These are phyloP conservation scores for Phanerochaete sordida DNA, from an alignment of 768 basidiomycete species.

Conservation along the genomic window DNA sequence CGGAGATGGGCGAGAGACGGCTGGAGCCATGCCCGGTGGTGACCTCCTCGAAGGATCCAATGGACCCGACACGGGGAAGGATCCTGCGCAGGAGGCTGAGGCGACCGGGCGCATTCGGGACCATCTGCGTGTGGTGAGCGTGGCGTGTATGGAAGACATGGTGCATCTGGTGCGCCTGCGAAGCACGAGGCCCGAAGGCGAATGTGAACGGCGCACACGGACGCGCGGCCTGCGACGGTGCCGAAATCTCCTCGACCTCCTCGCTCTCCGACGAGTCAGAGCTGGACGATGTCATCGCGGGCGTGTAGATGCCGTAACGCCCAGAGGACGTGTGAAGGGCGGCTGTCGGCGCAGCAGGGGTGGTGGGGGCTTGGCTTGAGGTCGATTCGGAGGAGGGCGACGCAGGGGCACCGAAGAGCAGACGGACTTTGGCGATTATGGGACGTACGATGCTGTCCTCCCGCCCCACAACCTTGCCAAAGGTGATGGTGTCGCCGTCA, in stretches of 20 bases:
- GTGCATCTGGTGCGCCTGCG: background rate
- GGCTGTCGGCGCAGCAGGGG: conserved; percentile 2
- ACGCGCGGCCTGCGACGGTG: conserved; percentile 7
- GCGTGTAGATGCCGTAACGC: conserved; percentile 53
- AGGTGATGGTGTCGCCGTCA: conserved; percentile 71
- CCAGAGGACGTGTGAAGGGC: conserved; percentile 35
- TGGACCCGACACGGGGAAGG: conserved; percentile 18
- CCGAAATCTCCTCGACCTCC: conserved; percentile 23
- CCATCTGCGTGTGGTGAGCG: background rate
- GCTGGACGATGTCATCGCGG: conserved; percentile 20
- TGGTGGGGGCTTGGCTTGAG: background rate
- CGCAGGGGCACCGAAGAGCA: conserved; percentile 35
- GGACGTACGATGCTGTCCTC: conserved; percentile 60
- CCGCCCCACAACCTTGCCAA: conserved; percentile 72
- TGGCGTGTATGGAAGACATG: background rate
- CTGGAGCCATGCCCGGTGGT: background rate
- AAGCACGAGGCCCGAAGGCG: background rate
- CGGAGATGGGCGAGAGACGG: conserved; percentile 6
- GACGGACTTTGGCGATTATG: conserved; percentile 56
- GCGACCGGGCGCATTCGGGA: conserved; percentile 3
- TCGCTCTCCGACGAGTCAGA: conserved; percentile 45
- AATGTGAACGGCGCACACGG: background rate
- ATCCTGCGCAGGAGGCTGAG: conserved; percentile 18
- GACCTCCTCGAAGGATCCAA: conserved; percentile 11
- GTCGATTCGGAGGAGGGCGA: background rate